Evolutionary conservation across 495 filamentous ascomycete species (phyloP).

Genomic region (Usnea hakonensis): DNA sequence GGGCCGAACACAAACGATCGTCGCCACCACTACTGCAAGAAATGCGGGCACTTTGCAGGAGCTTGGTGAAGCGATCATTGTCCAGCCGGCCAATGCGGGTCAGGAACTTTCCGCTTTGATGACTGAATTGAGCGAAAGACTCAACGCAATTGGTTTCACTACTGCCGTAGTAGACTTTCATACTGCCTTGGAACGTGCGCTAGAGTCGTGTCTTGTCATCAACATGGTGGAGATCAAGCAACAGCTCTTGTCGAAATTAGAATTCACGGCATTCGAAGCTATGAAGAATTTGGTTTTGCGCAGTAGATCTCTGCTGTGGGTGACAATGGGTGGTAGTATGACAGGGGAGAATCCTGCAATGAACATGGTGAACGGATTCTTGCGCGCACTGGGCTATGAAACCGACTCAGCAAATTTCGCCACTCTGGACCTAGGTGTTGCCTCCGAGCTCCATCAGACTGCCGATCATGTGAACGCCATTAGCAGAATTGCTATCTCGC

Average conservation of each 20-base stretch:
- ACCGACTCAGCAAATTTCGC: neutral
- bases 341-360: neutral
- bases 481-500: neutral
- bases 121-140: neutral
- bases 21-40: neutral
- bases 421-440: neutral
- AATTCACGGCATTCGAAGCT: neutral
- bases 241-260: neutral
- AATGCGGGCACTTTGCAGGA: neutral
- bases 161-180: neutral
- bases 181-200: neutral
- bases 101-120: neutral
- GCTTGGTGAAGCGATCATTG: neutral
- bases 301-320: neutral
- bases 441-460: neutral
- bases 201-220: constrained; percentile 18
- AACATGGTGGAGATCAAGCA: constrained; percentile 7
- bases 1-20: neutral
- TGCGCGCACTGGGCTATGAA: neutral
- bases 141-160: neutral
- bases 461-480: neutral
- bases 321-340: neutral
- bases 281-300: neutral
- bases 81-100: neutral
- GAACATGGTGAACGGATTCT: neutral